These are phyloP conservation scores for Colletotrichum orchidophilum DNA, from an alignment of 2,329 filamentous ascomycete genomes.

Conservation along the genomic window DNA sequence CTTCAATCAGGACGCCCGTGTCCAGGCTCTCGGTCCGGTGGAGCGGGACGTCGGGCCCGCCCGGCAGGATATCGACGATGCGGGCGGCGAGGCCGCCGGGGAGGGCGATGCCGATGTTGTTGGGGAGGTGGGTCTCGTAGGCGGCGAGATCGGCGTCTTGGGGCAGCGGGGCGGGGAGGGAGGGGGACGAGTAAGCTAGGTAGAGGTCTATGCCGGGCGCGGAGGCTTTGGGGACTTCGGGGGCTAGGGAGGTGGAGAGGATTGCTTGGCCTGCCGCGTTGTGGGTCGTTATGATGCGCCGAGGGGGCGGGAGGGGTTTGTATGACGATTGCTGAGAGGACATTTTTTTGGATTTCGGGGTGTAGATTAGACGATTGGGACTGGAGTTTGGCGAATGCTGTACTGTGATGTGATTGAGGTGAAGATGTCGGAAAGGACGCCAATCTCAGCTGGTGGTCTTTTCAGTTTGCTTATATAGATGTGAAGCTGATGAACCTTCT, in stretches of 20 bases:
- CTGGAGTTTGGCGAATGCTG: neutral
- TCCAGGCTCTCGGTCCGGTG: conserved; percentile 64
- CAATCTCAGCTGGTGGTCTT: no score
- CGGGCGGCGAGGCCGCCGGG: conserved; percentile 53
- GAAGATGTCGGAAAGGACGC: neutral
- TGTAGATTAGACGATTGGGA: neutral
- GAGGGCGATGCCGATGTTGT: conserved; percentile 40
- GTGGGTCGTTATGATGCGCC: conserved; percentile 44
- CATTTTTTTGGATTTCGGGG: neutral
- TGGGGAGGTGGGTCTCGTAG: conserved; percentile 36
- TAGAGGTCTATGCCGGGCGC: conserved; percentile 36
- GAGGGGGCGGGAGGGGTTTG: conserved; percentile 10
- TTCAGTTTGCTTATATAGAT: neutral
- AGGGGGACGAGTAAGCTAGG: conserved; percentile 38
- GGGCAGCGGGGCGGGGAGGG: conserved; percentile 36
- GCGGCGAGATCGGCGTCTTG: conserved; percentile 35
- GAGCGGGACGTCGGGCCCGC: conserved; percentile 47
- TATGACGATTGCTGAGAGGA: neutral
- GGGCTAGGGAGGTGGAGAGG: conserved; percentile 41
- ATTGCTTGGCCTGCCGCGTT: conserved; percentile 44
- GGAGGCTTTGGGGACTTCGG: conserved; percentile 26
- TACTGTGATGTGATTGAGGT: neutral
- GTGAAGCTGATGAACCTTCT: neutral
- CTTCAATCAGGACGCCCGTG: conserved; percentile 64
- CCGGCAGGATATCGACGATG: conserved; percentile 56